Evolutionary conservation across 108 stramenopile genomes (phyloP), one percentile per base, ranked within the genome.

Genomic region (Cyclotella atomus): DNA sequence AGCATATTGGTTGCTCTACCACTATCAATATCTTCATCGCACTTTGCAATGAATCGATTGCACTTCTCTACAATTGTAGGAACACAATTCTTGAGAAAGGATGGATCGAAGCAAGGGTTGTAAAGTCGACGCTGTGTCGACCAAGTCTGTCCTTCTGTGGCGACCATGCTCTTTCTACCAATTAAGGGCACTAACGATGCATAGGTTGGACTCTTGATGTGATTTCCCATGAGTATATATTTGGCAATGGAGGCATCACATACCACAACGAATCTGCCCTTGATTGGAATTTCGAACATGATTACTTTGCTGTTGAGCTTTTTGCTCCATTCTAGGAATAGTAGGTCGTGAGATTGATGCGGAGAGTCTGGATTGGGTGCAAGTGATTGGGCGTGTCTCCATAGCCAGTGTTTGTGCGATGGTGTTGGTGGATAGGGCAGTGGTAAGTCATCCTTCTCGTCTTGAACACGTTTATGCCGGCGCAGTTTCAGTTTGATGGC

Each of bases 241-340:
- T 54, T 21, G 10, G 77, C 77, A 16, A 79, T 47, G 25, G 33
- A 23, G 15, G 77, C 66, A 79, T 79, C 77, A 28, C 57, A 52
- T 0, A 73, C 72, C 34, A 52, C 35, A 49, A 79, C 74, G 44
- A 79, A 59, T 9, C 73, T 57, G 0, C 77, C 77, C 2, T 73
- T 6, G 6, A 74, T 20, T 15, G 77, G 77, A 1, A 79, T 17
- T 3, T 79, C 15, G 21, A 79, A 73, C 66, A 68, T 50, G 28
- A 79, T 45, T 17, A 79, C 73, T 55, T 77, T 77, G 50, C 70
- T 72, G 14, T 77, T 77, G n/a, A 77, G 27, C 9, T 64, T 63
- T 16, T 71, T 36, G 53, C 62, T 76, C 75, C 75, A 76, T 15
- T 71, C 25, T 2, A 70, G 60, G 21, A 76, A 76, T 7, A 76